Evolutionary conservation across 2,329 filamentous ascomycete genomes (phyloP), one percentile per base, ranked within the genome.

Genomic region (Curvularia spicifera): DNA sequence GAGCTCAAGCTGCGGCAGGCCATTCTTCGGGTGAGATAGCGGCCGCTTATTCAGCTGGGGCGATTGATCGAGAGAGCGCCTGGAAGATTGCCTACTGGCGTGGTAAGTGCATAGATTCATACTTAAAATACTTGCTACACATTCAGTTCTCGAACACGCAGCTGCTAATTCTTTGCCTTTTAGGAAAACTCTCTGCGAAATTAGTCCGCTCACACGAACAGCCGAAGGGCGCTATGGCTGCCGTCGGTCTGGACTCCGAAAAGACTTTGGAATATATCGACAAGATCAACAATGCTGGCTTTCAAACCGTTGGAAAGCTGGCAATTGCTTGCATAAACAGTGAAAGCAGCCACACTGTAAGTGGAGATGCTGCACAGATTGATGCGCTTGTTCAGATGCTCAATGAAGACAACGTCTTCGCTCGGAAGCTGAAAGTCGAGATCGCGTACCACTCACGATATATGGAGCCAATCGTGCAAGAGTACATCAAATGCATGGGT

Each of bases 261-360:
- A 28, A 49, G 35, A 49, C 22, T 7, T 10, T n/a, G 15, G 31
- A 37, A 24, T n/a, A 24, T 31, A 26, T 49, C 5, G 31, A 49
- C 7, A n/a, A 26, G 10, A 12, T 28, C 10, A 26, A 44, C 12
- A 15, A 28, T 4, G 28, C 42, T 44, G 42, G 42, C 4, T 28
- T 44, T 12, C 10, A 44, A 10, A 42, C 8, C 18, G 22, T n/a
- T 13, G 46, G 46, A 20, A n/a, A 31, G 15, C 15, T 53, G 22
- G 13, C 37, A 18, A 31, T 68, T 12, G 20, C 46, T 18, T 26
- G 66, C 63, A 46, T 55, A n/a, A 55, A 61, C 29, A 49, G 50
- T 15, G 39, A 47, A 10, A 45, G 26, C 0, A 58, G 49, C 31
- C 45, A 81, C 1, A 82, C 81, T 0, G 44, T 82, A 0, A 80